Base-by-base conservation (phyloP, 805 yeast genomes). In the Spathaspora boniae region DNA sequence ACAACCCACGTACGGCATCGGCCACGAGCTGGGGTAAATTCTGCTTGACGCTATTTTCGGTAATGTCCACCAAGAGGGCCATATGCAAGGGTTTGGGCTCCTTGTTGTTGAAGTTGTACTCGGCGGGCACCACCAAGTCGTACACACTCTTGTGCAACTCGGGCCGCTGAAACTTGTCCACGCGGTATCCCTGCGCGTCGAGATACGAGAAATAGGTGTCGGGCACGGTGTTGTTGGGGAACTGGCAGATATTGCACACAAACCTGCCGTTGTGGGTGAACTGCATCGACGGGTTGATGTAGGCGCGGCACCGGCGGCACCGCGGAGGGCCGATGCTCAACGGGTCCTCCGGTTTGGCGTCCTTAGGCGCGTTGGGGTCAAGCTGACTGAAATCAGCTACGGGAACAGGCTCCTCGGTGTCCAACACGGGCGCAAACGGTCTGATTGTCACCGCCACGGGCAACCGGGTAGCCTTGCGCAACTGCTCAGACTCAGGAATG, bases 231-330 rank as follows among this genome's bases (percentile, higher is more conserved):
- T 82, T 83, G 36, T 86, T 74, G 11, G 68, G 59, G 47, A 83
- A 84, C 42, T 78, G 79, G 62, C 98, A 93, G 51, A 93, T 74
- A 58, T 91, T 91, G 68, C 98, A 93, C 9, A 76, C 68, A 58
- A 86, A 84, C 38, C 62, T 66, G 28, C 79, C 74, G 18, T 80
- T 80, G 36, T 71, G 72, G 5, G 76, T 70, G 45, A 77, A 80
- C 42, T 74, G 80, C 79, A 85, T 82, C 14, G 80, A 75, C 3
- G 97, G 94, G 54, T 91, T 93, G 43, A 88, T 70, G 57, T 88
- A 93, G 1, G 96, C 77, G 37, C 96, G 76, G 62, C 99, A 93
- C 43, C 98, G 80, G 46, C 78, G 75, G 61, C 99, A 93, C 47
- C 99, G 75, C 22, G 94, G 81, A 0, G 96, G 95, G 1, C 87